Evolutionary conservation across 139 green algal species (phyloP).

Genomic region (Chlorella vulgaris): DNA sequence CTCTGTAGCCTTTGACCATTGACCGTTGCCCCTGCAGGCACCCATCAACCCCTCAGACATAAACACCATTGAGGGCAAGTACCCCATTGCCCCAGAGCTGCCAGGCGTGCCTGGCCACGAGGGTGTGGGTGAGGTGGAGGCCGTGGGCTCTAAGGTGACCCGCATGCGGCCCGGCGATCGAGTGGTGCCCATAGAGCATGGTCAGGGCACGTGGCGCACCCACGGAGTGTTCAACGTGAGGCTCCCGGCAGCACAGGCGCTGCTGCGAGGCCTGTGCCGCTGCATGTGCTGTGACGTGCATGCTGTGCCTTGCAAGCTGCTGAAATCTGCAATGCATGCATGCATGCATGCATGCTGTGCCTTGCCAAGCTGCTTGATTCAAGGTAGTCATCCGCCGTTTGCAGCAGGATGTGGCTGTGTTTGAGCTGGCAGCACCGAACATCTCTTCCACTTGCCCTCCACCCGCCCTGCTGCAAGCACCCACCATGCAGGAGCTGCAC

Average conservation of each 20-base stretch:
- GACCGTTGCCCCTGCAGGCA: constrained; percentile 45
- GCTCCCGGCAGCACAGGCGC: too few relatives aligned
- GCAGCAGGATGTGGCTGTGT: background rate
- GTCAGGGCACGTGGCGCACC: constrained; percentile 82
- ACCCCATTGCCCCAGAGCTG: constrained; percentile 64
- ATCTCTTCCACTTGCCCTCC: too few relatives aligned
- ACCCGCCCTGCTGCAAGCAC: too few relatives aligned
- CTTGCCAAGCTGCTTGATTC: too few relatives aligned
- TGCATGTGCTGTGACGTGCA: background rate
- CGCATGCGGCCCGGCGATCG: constrained; percentile 66
- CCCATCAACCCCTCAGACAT: constrained; percentile 87
- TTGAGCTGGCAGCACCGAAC: background rate
- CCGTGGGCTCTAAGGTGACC: constrained; percentile 53
- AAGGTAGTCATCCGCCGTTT: too few relatives aligned
- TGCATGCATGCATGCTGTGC: too few relatives aligned
- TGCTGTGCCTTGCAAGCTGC: too few relatives aligned
- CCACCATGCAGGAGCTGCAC: constrained; percentile 74
- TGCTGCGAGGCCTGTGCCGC: background rate
- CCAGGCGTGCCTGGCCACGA: constrained; percentile 78
- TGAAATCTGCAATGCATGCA: too few relatives aligned
- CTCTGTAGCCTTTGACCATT: too few relatives aligned
- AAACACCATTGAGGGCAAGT: constrained; percentile 84
- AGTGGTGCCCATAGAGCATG: constrained; percentile 71
- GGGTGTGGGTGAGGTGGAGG: constrained; percentile 72
- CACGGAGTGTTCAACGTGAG: constrained; percentile 26